Percentiles rank a stretch among this genome's conserved stretches.
phyloP scores from a whole-genome alignment of 2,329 filamentous ascomycete species.

The Botrytis deweyae region DNA sequence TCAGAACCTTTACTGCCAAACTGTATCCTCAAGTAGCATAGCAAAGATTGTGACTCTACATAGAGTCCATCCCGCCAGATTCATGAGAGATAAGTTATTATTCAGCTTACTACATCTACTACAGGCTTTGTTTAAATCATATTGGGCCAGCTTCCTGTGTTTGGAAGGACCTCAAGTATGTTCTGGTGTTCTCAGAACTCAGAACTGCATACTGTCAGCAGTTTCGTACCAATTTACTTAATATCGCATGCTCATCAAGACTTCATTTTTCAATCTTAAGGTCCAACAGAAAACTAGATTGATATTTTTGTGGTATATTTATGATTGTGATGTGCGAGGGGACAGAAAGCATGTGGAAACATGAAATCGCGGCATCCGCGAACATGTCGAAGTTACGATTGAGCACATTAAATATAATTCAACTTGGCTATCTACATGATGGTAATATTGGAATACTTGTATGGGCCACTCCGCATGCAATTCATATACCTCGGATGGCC shows the following conservation, averaged over 20 bases:
- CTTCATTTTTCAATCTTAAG: not conserved
- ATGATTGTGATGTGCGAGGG: not conserved
- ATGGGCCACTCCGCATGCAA: not conserved
- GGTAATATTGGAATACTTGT: not conserved
- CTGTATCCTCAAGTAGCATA: not conserved
- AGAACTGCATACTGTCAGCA: not conserved
- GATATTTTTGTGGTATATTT: too few species aligned
- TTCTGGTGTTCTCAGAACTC: not conserved
- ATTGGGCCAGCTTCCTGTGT: not conserved
- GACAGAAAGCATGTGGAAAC: not conserved
- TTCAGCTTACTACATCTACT: not conserved
- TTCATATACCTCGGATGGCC: not conserved
- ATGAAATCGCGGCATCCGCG: not conserved
- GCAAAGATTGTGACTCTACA: too few species aligned
- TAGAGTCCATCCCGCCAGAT: not conserved
- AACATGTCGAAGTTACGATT: not conserved
- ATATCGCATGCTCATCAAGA: not conserved
- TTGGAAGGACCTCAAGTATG: not conserved
- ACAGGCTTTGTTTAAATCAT: not conserved
- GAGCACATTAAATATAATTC: not conserved
- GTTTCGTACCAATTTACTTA: not conserved
- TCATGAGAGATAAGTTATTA: not conserved
- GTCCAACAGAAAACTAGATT: not conserved
- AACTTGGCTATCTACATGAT: not conserved
- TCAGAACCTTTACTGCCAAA: not conserved